Evolutionary conservation across 1,139 yeast genomes (phyloP).

Genomic region (Lodderomyces metapsilosis): DNA sequence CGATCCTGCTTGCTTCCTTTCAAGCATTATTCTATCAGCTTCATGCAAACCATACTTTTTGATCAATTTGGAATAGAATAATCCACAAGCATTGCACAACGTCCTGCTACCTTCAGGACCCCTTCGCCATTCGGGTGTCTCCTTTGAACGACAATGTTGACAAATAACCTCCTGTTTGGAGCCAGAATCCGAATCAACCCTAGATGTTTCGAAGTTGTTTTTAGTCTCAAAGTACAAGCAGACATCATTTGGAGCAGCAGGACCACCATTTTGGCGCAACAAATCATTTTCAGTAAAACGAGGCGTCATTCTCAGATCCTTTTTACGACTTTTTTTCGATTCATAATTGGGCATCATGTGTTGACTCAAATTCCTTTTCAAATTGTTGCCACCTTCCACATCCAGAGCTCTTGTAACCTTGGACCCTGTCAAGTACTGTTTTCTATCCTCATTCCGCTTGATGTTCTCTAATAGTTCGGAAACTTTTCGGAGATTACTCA

Average conservation of each 20-base stretch:
- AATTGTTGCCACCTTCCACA: background rate
- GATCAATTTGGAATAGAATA: conserved; percentile 36
- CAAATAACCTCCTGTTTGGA: conserved; percentile 19
- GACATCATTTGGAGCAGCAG: background rate
- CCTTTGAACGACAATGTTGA: conserved; percentile 28
- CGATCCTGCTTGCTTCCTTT: conserved; percentile 22
- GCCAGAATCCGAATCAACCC: conserved; percentile 18
- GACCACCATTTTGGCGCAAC: background rate
- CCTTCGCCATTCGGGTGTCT: conserved; percentile 49
- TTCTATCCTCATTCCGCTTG: background rate
- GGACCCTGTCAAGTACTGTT: background rate
- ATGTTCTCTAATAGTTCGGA: conserved; percentile 12
- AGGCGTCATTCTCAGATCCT: background rate
- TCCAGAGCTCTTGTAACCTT: background rate
- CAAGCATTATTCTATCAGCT: conserved; percentile 26
- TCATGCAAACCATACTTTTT: conserved; percentile 26
- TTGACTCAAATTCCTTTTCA: conserved; percentile 1
- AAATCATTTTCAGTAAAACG: background rate
- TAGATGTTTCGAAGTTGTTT: background rate
- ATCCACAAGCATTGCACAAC: conserved; percentile 48
- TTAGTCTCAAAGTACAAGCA: background rate
- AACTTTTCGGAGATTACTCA: conserved; percentile 10
- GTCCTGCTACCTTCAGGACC: conserved; percentile 46
- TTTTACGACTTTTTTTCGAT: background rate
- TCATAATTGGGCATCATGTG: background rate